Percentiles rank a stretch among this genome's conserved stretches.
Conservation (phyloP, 1,139 yeast genomes). For the Kodamaea sp. region DNA sequence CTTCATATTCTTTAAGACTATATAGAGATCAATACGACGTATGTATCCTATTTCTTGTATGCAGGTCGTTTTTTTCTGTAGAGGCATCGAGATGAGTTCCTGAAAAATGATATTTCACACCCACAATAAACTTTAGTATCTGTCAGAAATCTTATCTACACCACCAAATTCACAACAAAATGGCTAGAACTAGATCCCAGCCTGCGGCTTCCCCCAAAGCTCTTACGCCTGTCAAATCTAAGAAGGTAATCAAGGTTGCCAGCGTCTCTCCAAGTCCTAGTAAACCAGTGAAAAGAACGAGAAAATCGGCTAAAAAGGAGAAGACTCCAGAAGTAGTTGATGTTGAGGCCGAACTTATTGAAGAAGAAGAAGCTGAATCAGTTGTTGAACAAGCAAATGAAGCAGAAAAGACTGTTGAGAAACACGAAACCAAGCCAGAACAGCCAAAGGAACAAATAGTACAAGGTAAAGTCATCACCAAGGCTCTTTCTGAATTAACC, state of each 20-base stretch:
- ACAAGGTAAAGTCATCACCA: constrained; percentile 17
- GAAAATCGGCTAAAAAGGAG: constrained; percentile 6
- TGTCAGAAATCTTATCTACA: constrained; percentile 3
- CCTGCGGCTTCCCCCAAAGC: constrained; percentile 17
- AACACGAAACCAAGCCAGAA: not conserved
- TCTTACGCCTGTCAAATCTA: constrained; percentile 15
- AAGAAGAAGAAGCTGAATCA: not conserved
- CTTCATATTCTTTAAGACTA: too few relatives aligned
- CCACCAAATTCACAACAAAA: constrained; percentile 8
- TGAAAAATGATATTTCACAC: constrained; percentile 6
- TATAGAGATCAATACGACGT: too few relatives aligned
- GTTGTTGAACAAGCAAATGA: constrained; percentile 7
- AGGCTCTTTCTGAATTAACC: constrained; percentile 55
- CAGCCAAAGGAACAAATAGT: too few relatives aligned
- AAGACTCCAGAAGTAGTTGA: not conserved
- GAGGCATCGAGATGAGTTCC: constrained; percentile 10
- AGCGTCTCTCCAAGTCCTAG: constrained; percentile 21
- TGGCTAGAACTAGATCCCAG: constrained; percentile 21
- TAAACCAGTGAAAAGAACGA: constrained; percentile 11
- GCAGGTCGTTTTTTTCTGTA: constrained; percentile 5
- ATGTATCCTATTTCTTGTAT: too few relatives aligned
- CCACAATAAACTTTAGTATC: constrained; percentile 1
- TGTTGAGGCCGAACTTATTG: not conserved
- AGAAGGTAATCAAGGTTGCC: constrained; percentile 13
- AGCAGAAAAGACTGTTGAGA: constrained; percentile 4